Conservation (phyloP, 2,329 filamentous ascomycete genomes). For the Cytospora piceicola region DNA sequence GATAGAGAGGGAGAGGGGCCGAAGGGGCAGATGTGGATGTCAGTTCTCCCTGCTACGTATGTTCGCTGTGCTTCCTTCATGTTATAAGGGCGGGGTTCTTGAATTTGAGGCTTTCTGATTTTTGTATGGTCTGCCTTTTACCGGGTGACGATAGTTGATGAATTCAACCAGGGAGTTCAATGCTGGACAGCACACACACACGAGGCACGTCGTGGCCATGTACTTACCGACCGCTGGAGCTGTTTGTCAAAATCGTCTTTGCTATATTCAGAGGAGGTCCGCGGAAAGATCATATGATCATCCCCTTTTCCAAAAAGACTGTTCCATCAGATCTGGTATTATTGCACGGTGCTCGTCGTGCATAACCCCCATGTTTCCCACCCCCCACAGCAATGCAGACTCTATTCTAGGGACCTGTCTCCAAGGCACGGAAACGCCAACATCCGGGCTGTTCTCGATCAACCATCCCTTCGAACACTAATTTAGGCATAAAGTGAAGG, state of each 20-base stretch:
- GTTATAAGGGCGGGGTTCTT: not conserved
- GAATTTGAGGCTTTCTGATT: not conserved
- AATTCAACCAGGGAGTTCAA: not conserved
- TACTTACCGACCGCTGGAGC: not conserved
- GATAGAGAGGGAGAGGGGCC: slow-evolving; percentile 28
- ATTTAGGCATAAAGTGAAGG: not conserved
- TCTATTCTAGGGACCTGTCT: too few relatives aligned
- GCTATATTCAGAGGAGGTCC: not conserved
- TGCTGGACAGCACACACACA: not conserved
- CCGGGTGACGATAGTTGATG: not conserved
- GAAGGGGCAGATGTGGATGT: slow-evolving; percentile 13
- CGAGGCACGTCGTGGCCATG: not conserved
- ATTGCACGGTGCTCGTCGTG: not conserved
- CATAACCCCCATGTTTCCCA: too few relatives aligned
- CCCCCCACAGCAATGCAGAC: too few relatives aligned
- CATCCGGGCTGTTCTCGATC: too few relatives aligned
- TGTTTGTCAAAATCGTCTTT: not conserved
- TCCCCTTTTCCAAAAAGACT: not conserved
- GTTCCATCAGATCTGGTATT: not conserved
- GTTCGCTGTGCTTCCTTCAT: slow-evolving; percentile 9
- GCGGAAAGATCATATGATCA: not conserved
- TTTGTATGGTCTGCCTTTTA: not conserved
- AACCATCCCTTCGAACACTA: not conserved
- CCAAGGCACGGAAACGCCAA: too few relatives aligned
- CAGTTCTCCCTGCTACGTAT: slow-evolving; percentile 17